These are phyloP conservation scores for Chaetomiaceae sp. DNA, from an alignment of 2,329 filamentous ascomycete species.

Conservation along the genomic window DNA sequence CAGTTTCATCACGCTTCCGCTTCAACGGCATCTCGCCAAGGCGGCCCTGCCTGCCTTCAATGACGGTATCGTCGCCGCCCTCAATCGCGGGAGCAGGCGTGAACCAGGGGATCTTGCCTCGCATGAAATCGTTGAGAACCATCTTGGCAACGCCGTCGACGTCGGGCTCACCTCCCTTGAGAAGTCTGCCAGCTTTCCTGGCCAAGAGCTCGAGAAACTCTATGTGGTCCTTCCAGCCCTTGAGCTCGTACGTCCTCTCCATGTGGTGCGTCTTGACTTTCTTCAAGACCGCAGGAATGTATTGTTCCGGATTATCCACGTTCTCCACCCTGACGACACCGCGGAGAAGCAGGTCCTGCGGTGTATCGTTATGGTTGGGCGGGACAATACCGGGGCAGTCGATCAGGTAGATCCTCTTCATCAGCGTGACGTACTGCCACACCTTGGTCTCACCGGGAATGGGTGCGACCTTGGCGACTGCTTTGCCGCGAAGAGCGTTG, in stretches of 20 bases:
- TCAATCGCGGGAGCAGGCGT: constrained; percentile 65
- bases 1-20: constrained; percentile 57
- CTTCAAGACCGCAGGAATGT: constrained; percentile 74
- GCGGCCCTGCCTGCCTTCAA: constrained; percentile 69
- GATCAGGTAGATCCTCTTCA: constrained; percentile 86
- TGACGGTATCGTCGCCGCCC: constrained; percentile 42
- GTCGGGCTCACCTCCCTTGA: constrained; percentile 92
- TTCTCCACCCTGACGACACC: constrained; percentile 94
- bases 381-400: constrained; percentile 96
- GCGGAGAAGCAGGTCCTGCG: constrained; percentile 80
- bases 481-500: constrained; percentile 91
- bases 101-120: constrained; percentile 96
- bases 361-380: constrained; percentile 74
- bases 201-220: constrained; percentile 85
- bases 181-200: constrained; percentile 74
- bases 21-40: constrained; percentile 84
- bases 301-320: constrained; percentile 93
- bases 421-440: constrained; percentile 94
- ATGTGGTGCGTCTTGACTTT: constrained; percentile 82
- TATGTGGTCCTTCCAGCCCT: constrained; percentile 67
- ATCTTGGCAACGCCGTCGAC: constrained; percentile 94
- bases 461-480: constrained; percentile 86
- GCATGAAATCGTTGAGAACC: constrained; percentile 91
- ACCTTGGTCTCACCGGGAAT: constrained; percentile 91
- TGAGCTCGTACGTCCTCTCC: constrained; percentile 87